A percentile compares a stretch with the other conserved stretches of the same genome.
phyloP scores from a whole-genome alignment of 192 early-diverging fungal species.

The Kickxella alabastrina region DNA sequence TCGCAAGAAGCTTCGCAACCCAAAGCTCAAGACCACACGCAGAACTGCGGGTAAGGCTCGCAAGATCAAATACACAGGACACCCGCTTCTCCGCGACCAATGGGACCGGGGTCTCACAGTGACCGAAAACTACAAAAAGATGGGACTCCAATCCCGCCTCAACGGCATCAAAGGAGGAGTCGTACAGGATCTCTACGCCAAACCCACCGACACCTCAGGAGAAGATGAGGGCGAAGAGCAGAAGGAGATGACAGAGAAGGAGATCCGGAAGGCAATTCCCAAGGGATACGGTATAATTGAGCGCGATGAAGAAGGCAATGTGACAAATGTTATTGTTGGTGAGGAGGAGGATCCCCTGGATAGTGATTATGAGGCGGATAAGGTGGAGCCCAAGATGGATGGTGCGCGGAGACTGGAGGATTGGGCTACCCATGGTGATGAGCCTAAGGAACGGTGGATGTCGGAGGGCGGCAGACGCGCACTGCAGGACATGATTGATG shows the following conservation, averaged over 20 bases:
- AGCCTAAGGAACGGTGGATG: constrained; percentile 49
- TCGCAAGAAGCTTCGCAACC: constrained; percentile 63
- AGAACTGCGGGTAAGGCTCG: constrained; percentile 60
- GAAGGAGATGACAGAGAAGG: constrained; percentile 42
- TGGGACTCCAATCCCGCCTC: constrained; percentile 63
- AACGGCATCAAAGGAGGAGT: constrained; percentile 64
- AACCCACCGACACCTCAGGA: constrained; percentile 4
- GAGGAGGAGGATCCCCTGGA: constrained; percentile 51
- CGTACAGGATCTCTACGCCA: constrained; percentile 16
- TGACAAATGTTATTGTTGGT: constrained; percentile 63
- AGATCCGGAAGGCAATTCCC: constrained; percentile 55
- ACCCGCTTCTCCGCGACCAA: constrained; percentile 59
- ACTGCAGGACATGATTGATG: constrained; percentile 59
- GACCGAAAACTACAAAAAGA: constrained; percentile 68
- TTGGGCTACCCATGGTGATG: constrained; percentile 36
- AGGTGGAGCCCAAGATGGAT: constrained; percentile 54
- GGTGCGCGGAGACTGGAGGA: constrained; percentile 58
- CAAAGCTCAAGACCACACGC: constrained; percentile 59
- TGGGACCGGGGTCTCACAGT: constrained; percentile 68
- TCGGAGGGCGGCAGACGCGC: constrained; percentile 57
- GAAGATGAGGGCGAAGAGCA: constrained; percentile 9
- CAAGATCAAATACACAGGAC: constrained; percentile 57
- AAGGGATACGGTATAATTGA: constrained; percentile 77
- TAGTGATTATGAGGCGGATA: constrained; percentile 47
- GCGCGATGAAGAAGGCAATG: constrained; percentile 72